Evolutionary conservation across 495 filamentous ascomycete genomes (phyloP).

Genomic region (Penicillium crystallinum): DNA sequence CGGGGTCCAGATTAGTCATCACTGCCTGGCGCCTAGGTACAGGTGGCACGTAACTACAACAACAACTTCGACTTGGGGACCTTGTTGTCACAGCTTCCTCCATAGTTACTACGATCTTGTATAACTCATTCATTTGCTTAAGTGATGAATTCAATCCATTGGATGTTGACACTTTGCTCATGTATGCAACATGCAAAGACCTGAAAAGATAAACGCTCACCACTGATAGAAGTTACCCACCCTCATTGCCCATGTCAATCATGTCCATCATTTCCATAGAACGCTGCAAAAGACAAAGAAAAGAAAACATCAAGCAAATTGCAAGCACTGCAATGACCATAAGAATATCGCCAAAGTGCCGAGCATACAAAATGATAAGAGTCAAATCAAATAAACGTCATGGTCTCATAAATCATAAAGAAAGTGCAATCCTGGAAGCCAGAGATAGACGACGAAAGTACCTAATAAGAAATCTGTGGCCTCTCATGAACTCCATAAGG

Average conservation of each 20-base stretch:
- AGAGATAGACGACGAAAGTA: neutral
- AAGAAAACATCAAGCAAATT: neutral
- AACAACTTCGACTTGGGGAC: neutral
- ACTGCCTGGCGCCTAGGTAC: neutral
- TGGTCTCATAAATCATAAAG: constrained; percentile 7
- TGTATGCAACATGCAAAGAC: neutral
- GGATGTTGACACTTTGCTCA: neutral
- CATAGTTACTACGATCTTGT: too few relatives aligned
- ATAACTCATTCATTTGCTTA: too few relatives aligned
- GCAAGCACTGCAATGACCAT: neutral
- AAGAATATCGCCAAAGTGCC: neutral
- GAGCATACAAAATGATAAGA: neutral
- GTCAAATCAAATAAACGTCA: neutral
- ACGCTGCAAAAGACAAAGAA: neutral
- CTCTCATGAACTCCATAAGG: constrained; percentile 6
- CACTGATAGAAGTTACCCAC: neutral
- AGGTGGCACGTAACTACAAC: neutral
- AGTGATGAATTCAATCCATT: too few relatives aligned
- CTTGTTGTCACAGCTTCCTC: too few relatives aligned
- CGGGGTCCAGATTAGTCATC: constrained; percentile 10
- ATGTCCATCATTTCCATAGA: neutral
- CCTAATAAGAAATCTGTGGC: constrained; percentile 12
- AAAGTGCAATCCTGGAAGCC: neutral
- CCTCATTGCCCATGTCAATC: neutral
- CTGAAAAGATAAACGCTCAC: neutral